A percentile compares a stretch with the other conserved stretches of the same genome.
These are phyloP conservation scores for Gamsiella multidivaricata DNA, from an alignment of 192 early-diverging fungal species.

Conservation along the genomic window DNA sequence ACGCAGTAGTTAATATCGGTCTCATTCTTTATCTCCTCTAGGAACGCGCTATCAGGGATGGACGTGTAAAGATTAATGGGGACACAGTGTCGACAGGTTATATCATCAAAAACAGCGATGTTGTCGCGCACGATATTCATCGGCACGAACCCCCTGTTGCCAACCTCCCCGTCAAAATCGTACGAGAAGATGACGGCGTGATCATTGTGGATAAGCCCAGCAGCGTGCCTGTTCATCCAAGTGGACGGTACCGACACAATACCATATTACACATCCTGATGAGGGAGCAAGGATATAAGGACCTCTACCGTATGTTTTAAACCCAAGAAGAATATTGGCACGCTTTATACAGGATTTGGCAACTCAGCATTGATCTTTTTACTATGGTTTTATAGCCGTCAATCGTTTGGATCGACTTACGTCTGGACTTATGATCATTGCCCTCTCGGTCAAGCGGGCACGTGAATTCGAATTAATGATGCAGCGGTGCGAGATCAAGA, in stretches of 20 bases:
- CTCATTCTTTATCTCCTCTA: conserved; percentile 27
- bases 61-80: conserved; percentile 86
- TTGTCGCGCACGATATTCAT: conserved; percentile 87
- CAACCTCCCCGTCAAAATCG: conserved; percentile 69
- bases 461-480: conserved; percentile 74
- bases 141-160: conserved; percentile 96
- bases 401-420: conserved; percentile 96
- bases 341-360: not conserved
- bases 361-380: not conserved
- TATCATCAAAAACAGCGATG: conserved; percentile 79
- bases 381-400: conserved; percentile 61
- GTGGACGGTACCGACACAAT: conserved; percentile 91
- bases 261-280: conserved; percentile 76
- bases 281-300: conserved; percentile 67
- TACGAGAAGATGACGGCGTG: conserved; percentile 71
- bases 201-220: conserved; percentile 92
- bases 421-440: conserved; percentile 90
- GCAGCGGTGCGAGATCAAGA: conserved; percentile 73
- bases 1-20: too few species aligned
- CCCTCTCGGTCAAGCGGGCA: conserved; percentile 66
- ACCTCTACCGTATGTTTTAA: conserved; percentile 63
- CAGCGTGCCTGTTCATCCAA: conserved; percentile 85
- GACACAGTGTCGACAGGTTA: conserved; percentile 65
- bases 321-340: too few species aligned
- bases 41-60: conserved; percentile 79